phyloP scores from a whole-genome alignment of 2,329 filamentous ascomycete species.

The Cryphonectria nitschkei region DNA sequence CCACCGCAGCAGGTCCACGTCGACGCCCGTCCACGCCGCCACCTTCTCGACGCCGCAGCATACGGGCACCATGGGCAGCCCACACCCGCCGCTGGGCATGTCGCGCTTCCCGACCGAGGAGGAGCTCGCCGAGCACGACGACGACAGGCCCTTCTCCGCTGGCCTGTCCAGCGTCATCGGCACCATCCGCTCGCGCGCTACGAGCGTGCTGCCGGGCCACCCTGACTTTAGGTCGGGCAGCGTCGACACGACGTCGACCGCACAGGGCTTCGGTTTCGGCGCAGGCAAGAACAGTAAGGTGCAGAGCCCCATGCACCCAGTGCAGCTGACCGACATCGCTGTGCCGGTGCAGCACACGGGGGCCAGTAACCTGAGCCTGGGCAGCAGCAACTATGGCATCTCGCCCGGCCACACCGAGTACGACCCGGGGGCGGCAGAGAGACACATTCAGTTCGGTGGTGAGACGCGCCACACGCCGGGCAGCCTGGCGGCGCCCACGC shows the following conservation, averaged over 20 bases:
- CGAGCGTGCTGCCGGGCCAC: conserved; percentile 45
- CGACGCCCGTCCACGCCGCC: conserved; percentile 36
- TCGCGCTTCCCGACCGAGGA: conserved; percentile 75
- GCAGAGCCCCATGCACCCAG: conserved; percentile 62
- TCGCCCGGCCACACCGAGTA: conserved; percentile 53
- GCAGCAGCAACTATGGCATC: conserved; percentile 57
- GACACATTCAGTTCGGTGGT: conserved; percentile 52
- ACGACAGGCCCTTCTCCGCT: conserved; percentile 52
- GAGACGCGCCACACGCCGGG: conserved; percentile 43
- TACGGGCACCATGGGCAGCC: conserved; percentile 32
- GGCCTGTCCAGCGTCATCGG: conserved; percentile 60
- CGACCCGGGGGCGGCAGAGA: conserved; percentile 38
- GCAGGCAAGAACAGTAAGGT: conserved; percentile 38
- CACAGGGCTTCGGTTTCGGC: not conserved
- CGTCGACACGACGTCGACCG: conserved; percentile 27
- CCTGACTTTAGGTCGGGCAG: conserved; percentile 45
- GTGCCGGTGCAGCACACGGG: conserved; percentile 51
- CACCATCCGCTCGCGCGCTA: conserved; percentile 54
- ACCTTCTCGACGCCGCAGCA: conserved; percentile 37
- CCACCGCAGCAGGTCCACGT: conserved; percentile 41
- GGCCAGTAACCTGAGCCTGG: conserved; percentile 43
- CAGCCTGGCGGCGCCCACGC: conserved; percentile 54
- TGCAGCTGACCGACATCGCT: conserved; percentile 65
- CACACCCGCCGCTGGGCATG: conserved; percentile 84
- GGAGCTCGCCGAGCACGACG: conserved; percentile 59